Evolutionary conservation across 257 asterid genomes (phyloP).

Genomic region (Forsythia viridissima): DNA sequence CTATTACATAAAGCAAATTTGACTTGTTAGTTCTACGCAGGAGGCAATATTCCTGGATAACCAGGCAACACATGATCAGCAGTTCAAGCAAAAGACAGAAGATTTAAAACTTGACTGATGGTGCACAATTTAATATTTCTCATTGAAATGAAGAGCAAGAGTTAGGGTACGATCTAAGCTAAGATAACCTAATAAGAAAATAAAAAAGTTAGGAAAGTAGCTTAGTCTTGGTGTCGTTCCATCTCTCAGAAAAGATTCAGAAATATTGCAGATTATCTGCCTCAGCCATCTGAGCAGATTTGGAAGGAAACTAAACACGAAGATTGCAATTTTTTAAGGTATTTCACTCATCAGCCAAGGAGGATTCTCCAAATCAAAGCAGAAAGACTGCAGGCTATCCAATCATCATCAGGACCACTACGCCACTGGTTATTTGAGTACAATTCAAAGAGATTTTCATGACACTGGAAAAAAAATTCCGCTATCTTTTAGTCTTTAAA

Average conservation of each 20-base stretch:
- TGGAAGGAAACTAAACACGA: not conserved
- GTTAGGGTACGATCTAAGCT: not conserved
- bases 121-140: not conserved
- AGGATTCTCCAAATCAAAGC: not conserved
- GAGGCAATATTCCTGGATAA: not conserved
- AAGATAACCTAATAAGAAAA: not conserved
- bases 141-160: not conserved
- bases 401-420: not conserved
- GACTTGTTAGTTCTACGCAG: not conserved
- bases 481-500: not conserved
- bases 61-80: conserved; percentile 5
- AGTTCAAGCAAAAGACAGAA: not conserved
- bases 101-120: not conserved
- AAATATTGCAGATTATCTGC: not conserved
- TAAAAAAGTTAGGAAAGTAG: not conserved
- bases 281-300: not conserved
- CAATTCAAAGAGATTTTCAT: not conserved
- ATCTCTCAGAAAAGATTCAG: not conserved
- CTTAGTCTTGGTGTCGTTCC: not conserved
- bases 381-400: not conserved
- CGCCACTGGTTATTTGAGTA: not conserved
- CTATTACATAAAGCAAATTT: not conserved
- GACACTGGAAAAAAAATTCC: not conserved
- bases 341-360: not conserved
- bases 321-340: not conserved